Evolutionary conservation across 192 early-diverging fungal genomes (phyloP).

Genomic region (Funneliformis mosseae): DNA sequence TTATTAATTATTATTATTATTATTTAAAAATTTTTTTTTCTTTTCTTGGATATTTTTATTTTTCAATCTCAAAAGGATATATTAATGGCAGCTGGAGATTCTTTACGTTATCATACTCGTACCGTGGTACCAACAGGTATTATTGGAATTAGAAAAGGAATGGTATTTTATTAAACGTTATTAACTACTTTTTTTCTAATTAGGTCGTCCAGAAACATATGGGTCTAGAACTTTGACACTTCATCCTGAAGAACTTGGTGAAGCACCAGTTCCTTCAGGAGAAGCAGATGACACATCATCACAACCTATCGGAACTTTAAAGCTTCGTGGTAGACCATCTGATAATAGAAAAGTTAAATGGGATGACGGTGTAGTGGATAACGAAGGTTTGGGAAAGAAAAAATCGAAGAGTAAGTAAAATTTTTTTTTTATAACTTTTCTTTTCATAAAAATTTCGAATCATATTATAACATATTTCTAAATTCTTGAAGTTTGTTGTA

Average conservation of each 20-base stretch:
- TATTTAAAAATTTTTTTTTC: too few species aligned
- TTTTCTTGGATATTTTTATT: too few species aligned
- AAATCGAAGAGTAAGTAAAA: slow-evolving; percentile 58
- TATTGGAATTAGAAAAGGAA: not conserved
- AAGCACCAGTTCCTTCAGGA: slow-evolving; percentile 4
- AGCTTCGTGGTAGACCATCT: slow-evolving; percentile 44
- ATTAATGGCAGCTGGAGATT: not conserved
- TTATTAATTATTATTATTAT: too few species aligned
- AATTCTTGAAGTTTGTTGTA: slow-evolving; percentile 62
- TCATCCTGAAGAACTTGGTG: slow-evolving; percentile 22
- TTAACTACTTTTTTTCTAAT: not conserved
- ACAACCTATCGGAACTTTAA: slow-evolving; percentile 45
- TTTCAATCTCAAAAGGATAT: not conserved
- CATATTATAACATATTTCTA: too few species aligned
- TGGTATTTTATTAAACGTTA: not conserved
- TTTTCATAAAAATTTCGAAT: too few species aligned
- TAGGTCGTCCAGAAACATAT: slow-evolving; percentile 24
- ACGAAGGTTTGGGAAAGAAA: slow-evolving; percentile 65
- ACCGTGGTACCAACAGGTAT: not conserved
- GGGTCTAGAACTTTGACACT: slow-evolving; percentile 38
- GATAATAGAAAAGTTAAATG: slow-evolving; percentile 54
- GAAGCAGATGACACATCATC: not conserved
- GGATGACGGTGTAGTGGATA: slow-evolving; percentile 63
- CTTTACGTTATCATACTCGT: not conserved
- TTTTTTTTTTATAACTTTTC: not conserved